Evolutionary conservation across 768 basidiomycete genomes (phyloP).

Genomic region (Chalciporus piperatus): DNA sequence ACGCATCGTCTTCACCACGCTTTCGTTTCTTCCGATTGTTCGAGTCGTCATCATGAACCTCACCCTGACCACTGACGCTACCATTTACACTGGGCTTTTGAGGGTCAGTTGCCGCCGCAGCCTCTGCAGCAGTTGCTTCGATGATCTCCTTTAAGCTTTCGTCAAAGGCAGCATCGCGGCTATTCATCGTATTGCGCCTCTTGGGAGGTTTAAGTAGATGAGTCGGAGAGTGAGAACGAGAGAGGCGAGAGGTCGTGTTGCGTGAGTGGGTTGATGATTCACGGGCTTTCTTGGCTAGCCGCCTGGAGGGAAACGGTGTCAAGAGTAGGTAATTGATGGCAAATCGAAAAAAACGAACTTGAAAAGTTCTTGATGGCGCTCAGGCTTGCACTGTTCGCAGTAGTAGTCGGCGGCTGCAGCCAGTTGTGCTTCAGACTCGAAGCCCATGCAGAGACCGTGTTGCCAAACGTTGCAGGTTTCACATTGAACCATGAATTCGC

Average conservation of each 20-base stretch:
- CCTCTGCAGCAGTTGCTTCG: conserved; percentile 71
- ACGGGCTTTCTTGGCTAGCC: conserved; percentile 58
- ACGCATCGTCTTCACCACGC: conserved; percentile 71
- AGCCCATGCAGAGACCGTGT: conserved; percentile 95
- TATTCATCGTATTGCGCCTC: conserved; percentile 96
- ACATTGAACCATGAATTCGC: conserved; percentile 97
- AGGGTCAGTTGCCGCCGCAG: conserved; percentile 50
- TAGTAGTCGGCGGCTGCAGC: conserved; percentile 84
- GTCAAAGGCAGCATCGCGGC: conserved; percentile 90
- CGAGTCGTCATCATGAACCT: conserved; percentile 49
- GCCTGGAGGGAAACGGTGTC: conserved; percentile 40
- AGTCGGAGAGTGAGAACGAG: conserved; percentile 73
- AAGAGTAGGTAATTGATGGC: conserved; percentile 17
- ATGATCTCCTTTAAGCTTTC: conserved; percentile 79
- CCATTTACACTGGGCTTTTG: conserved; percentile 33
- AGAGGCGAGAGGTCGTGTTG: conserved; percentile 57
- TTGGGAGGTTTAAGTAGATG: conserved; percentile 67
- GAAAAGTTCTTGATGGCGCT: conserved; percentile 77
- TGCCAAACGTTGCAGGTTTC: conserved; percentile 98
- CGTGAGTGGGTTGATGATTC: conserved; percentile 65
- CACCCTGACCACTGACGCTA: conserved; percentile 39
- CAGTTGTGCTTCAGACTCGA: conserved; percentile 70
- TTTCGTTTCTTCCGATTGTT: conserved; percentile 68
- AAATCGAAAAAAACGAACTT: conserved; percentile 52
- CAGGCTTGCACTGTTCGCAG: conserved; percentile 91